These are phyloP conservation scores for Acanthamoeba lenticulata DNA, from an alignment of 208 protist genomes.

Conservation along the genomic window DNA sequence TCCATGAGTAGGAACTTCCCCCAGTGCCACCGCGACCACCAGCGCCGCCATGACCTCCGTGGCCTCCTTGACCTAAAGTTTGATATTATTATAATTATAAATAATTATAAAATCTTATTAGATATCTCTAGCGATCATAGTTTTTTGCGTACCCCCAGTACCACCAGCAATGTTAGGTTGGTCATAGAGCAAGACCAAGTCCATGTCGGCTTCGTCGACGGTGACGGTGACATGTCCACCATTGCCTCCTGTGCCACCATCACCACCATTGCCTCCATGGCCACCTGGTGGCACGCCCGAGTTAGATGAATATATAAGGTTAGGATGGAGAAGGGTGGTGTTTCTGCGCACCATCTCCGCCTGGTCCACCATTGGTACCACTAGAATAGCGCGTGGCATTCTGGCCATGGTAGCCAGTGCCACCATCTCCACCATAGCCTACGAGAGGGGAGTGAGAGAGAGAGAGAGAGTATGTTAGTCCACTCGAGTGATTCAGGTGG, in stretches of 20 bases:
- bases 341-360: neutral
- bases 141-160: neutral
- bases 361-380: conserved; percentile 12
- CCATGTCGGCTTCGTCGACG: neutral
- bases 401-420: neutral
- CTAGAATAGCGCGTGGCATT: neutral
- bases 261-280: neutral
- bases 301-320: neutral
- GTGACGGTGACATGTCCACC: neutral
- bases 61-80: neutral
- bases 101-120: neutral
- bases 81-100: too few species aligned
- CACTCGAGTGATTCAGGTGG: neutral
- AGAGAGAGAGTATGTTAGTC: neutral
- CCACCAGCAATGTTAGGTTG: neutral
- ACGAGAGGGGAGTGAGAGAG: neutral
- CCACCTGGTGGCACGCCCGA: too few species aligned
- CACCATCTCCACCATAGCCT: conserved; percentile 10
- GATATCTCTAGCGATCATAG: neutral
- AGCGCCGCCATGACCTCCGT: neutral
- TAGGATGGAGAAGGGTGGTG: neutral
- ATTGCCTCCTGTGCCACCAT: conserved; percentile 5
- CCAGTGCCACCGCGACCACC: neutral
- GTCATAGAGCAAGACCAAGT: conserved; percentile 7
- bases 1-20: conserved; percentile 35